phyloP scores from a whole-genome alignment of 371 early-diverging fungal genomes.

The Mucor piriformis region DNA sequence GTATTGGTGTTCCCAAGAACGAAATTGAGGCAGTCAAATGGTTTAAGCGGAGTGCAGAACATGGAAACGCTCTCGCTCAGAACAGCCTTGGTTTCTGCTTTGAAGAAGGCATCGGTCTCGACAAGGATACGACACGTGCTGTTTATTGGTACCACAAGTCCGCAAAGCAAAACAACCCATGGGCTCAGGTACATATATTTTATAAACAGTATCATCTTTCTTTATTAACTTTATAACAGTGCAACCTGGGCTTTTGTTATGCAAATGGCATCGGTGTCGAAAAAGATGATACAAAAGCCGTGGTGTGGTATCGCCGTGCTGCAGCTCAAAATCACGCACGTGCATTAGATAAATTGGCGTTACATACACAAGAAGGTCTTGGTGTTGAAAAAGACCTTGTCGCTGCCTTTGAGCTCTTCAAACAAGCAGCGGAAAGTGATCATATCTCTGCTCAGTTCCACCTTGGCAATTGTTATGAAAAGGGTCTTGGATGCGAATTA shows the following conservation, averaged over 20 bases:
- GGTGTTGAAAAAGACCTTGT: conserved; percentile 61
- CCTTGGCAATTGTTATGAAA: conserved; percentile 63
- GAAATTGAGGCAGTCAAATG: conserved; percentile 66
- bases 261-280: conserved; percentile 80
- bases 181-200: conserved; percentile 63
- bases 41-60: conserved; percentile 66
- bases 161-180: conserved; percentile 80
- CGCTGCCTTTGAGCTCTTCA: conserved; percentile 62
- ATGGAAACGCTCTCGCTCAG: conserved; percentile 76
- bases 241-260: conserved; percentile 84
- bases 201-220: background rate
- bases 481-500: conserved; percentile 64
- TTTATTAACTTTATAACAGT: conserved; percentile 22
- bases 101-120: conserved; percentile 77
- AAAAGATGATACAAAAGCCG: conserved; percentile 62
- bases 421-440: conserved; percentile 63
- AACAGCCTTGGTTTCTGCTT: conserved; percentile 85
- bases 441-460: conserved; percentile 64
- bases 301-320: conserved; percentile 71
- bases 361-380: conserved; percentile 77
- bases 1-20: conserved; percentile 68
- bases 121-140: conserved; percentile 65
- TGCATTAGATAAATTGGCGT: conserved; percentile 84
- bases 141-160: conserved; percentile 80
- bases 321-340: conserved; percentile 70